phyloP scores from a whole-genome alignment of 2,329 filamentous ascomycete species.

The Gyromitra esculenta region DNA sequence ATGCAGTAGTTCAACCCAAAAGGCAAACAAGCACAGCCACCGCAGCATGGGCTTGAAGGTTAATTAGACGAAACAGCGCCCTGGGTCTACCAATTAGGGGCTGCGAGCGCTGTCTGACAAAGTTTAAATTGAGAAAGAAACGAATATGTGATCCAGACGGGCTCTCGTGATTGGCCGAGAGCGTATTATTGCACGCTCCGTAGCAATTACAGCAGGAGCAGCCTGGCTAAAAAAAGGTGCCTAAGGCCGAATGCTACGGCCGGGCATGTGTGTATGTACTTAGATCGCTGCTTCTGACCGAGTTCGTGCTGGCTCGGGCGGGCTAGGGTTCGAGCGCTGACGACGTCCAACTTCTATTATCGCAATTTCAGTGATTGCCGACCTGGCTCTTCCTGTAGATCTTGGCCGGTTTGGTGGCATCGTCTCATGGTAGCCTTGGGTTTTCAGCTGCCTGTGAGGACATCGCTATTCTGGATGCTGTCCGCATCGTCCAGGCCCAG shows the following conservation, averaged over 20 bases:
- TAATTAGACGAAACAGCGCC: conserved; percentile 5
- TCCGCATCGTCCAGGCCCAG: no score
- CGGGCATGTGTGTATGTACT: neutral
- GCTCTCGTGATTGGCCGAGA: neutral
- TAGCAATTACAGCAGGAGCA: neutral
- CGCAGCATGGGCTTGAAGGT: neutral
- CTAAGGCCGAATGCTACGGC: neutral
- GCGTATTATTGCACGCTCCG: neutral
- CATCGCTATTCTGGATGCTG: neutral
- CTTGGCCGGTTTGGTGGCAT: neutral
- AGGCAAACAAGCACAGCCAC: conserved; percentile 4
- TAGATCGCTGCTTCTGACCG: neutral
- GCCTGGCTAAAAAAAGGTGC: neutral
- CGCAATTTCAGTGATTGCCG: neutral
- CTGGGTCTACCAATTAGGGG: neutral
- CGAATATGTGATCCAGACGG: neutral
- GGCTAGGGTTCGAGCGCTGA: neutral
- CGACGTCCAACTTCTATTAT: neutral
- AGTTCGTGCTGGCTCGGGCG: neutral
- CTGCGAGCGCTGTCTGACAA: neutral
- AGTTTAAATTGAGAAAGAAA: neutral
- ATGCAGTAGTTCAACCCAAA: no score
- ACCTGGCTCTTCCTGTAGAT: neutral
- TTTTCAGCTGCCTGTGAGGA: no score
- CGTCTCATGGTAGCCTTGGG: no score